Evolutionary conservation across 2,329 filamentous ascomycete species (phyloP).

Genomic region (Calonectria pseudoturangicola): DNA sequence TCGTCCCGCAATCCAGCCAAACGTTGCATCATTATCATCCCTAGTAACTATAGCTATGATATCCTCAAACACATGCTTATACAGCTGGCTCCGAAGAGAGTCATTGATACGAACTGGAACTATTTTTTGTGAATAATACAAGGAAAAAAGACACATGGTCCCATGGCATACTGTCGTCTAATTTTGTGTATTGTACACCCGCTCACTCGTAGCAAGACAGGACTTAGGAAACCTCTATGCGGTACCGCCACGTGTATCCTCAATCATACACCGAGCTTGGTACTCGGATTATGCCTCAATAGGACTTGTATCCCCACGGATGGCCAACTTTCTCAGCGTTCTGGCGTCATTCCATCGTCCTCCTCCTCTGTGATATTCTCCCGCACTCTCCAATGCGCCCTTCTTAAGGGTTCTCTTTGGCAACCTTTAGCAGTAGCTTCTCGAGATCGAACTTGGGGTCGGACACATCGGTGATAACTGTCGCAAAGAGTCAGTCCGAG

Average conservation of each 20-base stretch:
- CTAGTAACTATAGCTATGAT: constrained; percentile 19
- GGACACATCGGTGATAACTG: constrained; percentile 77
- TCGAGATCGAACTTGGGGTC: constrained; percentile 96
- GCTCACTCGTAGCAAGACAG: constrained; percentile 67
- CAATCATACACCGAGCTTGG: constrained; percentile 62
- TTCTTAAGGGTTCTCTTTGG: constrained; percentile 70
- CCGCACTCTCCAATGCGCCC: constrained; percentile 41
- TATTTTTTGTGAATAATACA: constrained; percentile 24
- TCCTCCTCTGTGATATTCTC: constrained; percentile 55
- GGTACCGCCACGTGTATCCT: constrained; percentile 64
- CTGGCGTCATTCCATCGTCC: constrained; percentile 48
- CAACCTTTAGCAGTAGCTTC: constrained; percentile 82
- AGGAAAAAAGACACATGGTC: constrained; percentile 40
- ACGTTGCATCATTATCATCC: not conserved
- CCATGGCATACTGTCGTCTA: constrained; percentile 63
- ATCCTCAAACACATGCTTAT: constrained; percentile 17
- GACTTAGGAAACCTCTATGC: constrained; percentile 70
- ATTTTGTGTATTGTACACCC: constrained; percentile 73
- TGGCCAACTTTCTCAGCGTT: constrained; percentile 52
- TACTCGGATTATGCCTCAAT: constrained; percentile 55
- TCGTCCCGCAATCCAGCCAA: not conserved
- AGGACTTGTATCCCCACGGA: constrained; percentile 51
- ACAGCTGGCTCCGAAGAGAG: not conserved
- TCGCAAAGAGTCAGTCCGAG: constrained; percentile 47
- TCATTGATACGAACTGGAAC: constrained; percentile 21